These are phyloP conservation scores for Trypanosoma brucei DNA, from an alignment of 208 protist genomes.

Conservation along the genomic window DNA sequence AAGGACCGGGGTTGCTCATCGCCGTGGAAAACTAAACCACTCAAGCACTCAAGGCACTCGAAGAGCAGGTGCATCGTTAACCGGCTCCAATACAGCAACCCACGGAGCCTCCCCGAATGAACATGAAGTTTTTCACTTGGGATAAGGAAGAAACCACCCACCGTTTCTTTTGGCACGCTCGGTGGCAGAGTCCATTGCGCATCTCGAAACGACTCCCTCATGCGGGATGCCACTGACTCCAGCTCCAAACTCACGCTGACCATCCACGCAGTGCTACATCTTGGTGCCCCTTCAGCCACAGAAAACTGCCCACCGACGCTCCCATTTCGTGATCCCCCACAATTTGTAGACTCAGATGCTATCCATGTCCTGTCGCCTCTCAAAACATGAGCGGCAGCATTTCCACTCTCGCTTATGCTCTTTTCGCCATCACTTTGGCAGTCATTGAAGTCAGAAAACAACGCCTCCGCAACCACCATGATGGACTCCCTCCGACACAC, in stretches of 20 bases:
- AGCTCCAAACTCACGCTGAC: constrained; percentile 28
- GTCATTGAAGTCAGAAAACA: constrained; percentile 26
- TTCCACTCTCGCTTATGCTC: neutral
- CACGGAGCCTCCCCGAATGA: constrained; percentile 24
- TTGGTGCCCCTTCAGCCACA: neutral
- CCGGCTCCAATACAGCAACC: constrained; percentile 48
- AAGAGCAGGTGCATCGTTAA: constrained; percentile 34
- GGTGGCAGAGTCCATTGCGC: constrained; percentile 9
- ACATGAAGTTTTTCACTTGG: constrained; percentile 24
- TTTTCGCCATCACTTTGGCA: neutral
- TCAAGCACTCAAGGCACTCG: constrained; percentile 32
- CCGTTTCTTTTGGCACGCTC: constrained; percentile 4
- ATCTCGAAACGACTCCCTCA: constrained; percentile 21
- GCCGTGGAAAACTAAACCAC: constrained; percentile 26
- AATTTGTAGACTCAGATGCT: neutral
- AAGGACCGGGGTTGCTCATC: constrained; percentile 25
- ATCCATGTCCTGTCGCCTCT: neutral
- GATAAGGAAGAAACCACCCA: constrained; percentile 35
- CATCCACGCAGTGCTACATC: constrained; percentile 16
- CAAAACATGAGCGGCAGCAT: neutral
- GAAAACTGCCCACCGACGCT: neutral
- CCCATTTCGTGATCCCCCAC: neutral
- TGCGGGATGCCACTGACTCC: constrained; percentile 28
- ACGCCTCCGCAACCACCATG: constrained; percentile 30
- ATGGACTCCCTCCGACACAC: constrained; percentile 35